Evolutionary conservation across 1,284 basidiomycete genomes (phyloP), one percentile per base, ranked within the genome.

Genomic region (Pisolithus thermaeus): DNA sequence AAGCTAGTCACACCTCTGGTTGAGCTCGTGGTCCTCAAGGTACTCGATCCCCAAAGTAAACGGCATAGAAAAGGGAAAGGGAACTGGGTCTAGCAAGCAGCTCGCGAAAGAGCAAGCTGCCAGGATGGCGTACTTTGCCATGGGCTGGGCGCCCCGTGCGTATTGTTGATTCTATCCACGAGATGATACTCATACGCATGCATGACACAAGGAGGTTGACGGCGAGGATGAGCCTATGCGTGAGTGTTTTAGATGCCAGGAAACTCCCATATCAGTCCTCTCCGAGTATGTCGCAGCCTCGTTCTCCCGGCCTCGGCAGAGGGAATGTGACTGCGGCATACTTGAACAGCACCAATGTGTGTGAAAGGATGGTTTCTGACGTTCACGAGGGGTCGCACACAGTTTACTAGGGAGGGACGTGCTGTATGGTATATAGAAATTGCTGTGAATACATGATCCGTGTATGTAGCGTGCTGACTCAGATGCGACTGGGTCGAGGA

Each of bases 101-200:
- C 67, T 78, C 4, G 86, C 86, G 6, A 88, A 87, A 63, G 85
- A 89, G 60, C 81, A 83, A 52, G 86, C 86, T 1, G 85, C 85
- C 18, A 73, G 78, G 54, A 71, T 80, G 58, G 86, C 86, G 5
- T 86, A 79, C 66, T 77, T 79, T 59, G 74, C 76, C 7, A 82
- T 88, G 83, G 84, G 84, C 39, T 87, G 86, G 86, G 81, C 78
- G 51, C 69, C 66, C 47, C 65, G 66, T 67, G 28, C 50, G 69
- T 69, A 12, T 46, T 2, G 20, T 40, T 46, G 7, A 16, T 43
- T 27, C 36, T 36, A 30, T 20, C 20, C 14, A 16, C 7, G 7
- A 28, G 9, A 32, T 40, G 11, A 6, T 44, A 39, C 55, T 62
- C 37, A 66, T 36, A 6, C 27, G 25, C 25, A 27, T 27, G 25